These are phyloP conservation scores for Usnea hakonensis DNA, from an alignment of 495 filamentous ascomycete species.

Conservation along the genomic window DNA sequence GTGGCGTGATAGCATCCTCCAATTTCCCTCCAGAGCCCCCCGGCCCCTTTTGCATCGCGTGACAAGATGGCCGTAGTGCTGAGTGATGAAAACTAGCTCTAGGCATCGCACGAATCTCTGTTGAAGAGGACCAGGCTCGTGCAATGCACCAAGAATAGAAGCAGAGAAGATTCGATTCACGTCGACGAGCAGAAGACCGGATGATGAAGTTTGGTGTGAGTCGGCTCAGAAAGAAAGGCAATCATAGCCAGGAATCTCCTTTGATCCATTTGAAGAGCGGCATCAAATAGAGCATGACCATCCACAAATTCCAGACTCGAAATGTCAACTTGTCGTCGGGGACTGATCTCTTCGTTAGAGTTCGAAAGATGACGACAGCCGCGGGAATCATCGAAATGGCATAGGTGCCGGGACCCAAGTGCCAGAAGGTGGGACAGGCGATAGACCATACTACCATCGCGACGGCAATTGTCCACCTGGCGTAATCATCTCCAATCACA, in stretches of 20 bases:
- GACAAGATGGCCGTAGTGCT: neutral
- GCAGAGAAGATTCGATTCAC: neutral
- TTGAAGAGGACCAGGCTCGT: no score
- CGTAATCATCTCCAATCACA: constrained; percentile 33
- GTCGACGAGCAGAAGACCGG: neutral
- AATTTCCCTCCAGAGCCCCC: neutral
- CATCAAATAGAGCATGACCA: constrained; percentile 13
- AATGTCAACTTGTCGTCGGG: constrained; percentile 17
- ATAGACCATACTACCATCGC: constrained; percentile 30
- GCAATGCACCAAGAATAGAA: neutral
- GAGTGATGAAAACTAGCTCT: neutral
- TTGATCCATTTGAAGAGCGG: constrained; percentile 12
- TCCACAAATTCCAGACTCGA: constrained; percentile 16
- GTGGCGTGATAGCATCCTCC: no score
- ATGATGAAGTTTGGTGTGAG: neutral
- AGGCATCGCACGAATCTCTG: neutral
- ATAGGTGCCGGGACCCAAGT: neutral
- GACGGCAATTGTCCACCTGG: constrained; percentile 33
- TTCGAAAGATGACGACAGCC: constrained; percentile 1
- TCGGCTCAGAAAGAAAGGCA: neutral
- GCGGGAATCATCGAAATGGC: neutral
- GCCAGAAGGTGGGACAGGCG: neutral
- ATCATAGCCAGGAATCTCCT: constrained; percentile 4
- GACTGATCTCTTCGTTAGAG: neutral
- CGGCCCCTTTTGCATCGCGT: neutral